Conservation (phyloP, 108 stramenopile genomes). For the Asterionellopsis glacialis region DNA sequence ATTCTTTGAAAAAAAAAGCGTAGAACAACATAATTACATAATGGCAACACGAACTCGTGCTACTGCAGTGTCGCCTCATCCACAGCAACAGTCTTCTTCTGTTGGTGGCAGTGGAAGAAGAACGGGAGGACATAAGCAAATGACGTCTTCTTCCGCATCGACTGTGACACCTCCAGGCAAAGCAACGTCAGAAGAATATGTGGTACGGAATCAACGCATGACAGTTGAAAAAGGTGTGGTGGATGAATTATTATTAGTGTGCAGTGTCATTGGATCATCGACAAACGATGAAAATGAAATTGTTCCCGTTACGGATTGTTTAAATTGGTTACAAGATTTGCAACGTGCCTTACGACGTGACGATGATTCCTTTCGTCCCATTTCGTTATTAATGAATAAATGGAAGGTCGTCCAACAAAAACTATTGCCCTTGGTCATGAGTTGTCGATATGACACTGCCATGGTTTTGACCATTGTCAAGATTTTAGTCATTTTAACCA, state of each 20-base stretch:
- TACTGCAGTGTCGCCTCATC: no score
- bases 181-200: no score
- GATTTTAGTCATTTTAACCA: constrained; percentile 86
- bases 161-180: no score
- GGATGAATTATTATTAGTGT: constrained; percentile 80
- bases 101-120: no score
- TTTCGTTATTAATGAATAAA: constrained; percentile 66
- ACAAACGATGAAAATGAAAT: constrained; percentile 30
- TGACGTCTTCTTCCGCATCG: no score
- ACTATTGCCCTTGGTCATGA: constrained; percentile 68
- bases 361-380: constrained; percentile 74
- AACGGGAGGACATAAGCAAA: no score
- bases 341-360: constrained; percentile 83
- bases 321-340: constrained; percentile 85
- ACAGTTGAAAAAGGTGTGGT: constrained; percentile 66
- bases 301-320: constrained; percentile 78
- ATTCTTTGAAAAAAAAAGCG: no score
- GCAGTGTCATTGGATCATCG: constrained; percentile 79
- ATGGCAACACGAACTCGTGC: no score
- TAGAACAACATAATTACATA: no score
- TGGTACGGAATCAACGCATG: constrained; percentile 20
- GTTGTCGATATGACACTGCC: constrained; percentile 73
- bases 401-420: constrained; percentile 84
- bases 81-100: no score
- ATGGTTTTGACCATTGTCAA: constrained; percentile 80